Base-by-base conservation (phyloP, 78 protist species). In the Planoprotostelium fungivorum region DNA sequence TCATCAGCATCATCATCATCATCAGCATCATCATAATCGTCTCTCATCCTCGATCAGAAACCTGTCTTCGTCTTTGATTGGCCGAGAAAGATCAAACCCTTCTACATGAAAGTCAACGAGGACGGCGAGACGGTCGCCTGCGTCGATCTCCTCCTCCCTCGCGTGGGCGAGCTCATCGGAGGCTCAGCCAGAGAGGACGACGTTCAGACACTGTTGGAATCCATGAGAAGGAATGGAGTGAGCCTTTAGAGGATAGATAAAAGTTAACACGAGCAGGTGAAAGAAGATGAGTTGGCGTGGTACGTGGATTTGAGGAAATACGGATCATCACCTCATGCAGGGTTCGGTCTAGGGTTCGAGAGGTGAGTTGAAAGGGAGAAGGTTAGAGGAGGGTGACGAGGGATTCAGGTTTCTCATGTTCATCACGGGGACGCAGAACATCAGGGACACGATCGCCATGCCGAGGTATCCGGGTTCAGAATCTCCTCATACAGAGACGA, bases 311-410 rank as follows among this genome's bases (percentile, higher is more conserved):
- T 96, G 63, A 91, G 98, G 38, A 83, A 91, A 29, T 96, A 85
- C 84, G 98, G 98, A 0, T 90, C 96, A 28, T 96, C 91, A 16
- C 98, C 98, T 37, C 98, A 96, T 89, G 96, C 95, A 35, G 98
- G 98, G n/a, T 94, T 92, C 83, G 98, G 98, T n/a, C 86, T 96
- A 28, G 98, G 98, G 37, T 96, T 96, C 86, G 98, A 96, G 92
- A 90, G n/a, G n/a, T n/a, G n/a, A n/a, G n/a, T n/a, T n/a, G n/a
- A n/a, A n/a, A n/a, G n/a, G n/a, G n/a, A n/a, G n/a, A n/a, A n/a
- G n/a, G n/a, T n/a, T n/a, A n/a, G n/a, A n/a, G n/a, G n/a, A n/a
- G n/a, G n/a, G n/a, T n/a, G n/a, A n/a, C n/a, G n/a, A n/a, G n/a
- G n/a, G n/a, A n/a, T n/a, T n/a, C n/a, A n/a, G 98, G 34, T 94